phyloP scores from a whole-genome alignment of 1,284 basidiomycete genomes.

The Mycocalia duriaeana region DNA sequence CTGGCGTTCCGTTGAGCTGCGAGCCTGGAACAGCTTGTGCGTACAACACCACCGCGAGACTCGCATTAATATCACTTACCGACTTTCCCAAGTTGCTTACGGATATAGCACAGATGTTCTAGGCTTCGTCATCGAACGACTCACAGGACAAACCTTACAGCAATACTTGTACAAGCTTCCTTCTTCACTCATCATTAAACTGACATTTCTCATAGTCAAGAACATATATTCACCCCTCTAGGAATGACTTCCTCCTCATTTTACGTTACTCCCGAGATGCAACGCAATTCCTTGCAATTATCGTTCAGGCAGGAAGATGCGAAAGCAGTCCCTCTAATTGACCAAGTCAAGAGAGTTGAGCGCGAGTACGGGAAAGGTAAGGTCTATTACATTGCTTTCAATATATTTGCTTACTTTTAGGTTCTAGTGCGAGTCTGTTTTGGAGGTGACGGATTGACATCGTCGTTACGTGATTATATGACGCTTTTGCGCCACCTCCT shows the following conservation, averaged over 20 bases:
- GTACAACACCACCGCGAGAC: neutral
- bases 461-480: conserved; percentile 25
- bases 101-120: conserved; percentile 23
- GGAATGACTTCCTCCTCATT: conserved; percentile 26
- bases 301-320: conserved; percentile 20
- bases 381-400: conserved; percentile 2
- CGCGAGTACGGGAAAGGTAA: conserved; percentile 24
- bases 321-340: conserved; percentile 14
- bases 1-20: conserved; percentile 23
- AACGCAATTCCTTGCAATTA: conserved; percentile 17
- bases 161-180: conserved; percentile 21
- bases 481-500: conserved; percentile 25
- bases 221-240: conserved; percentile 28
- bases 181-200: neutral
- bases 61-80: neutral
- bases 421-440: conserved; percentile 16
- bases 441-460: conserved; percentile 22
- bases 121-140: conserved; percentile 25
- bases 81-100: conserved; percentile 19
- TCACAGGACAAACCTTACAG: conserved; percentile 23
- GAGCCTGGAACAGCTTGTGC: conserved; percentile 28
- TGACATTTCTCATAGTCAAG: conserved; percentile 15
- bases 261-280: conserved; percentile 23
- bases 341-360: conserved; percentile 15
- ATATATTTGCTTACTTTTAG: conserved; percentile 1